Percentiles rank a stretch among this genome's conserved stretches.
Evolutionary conservation across 2,329 filamentous ascomycete genomes (phyloP).

Genomic region (Fusarium brachygibbosum): DNA sequence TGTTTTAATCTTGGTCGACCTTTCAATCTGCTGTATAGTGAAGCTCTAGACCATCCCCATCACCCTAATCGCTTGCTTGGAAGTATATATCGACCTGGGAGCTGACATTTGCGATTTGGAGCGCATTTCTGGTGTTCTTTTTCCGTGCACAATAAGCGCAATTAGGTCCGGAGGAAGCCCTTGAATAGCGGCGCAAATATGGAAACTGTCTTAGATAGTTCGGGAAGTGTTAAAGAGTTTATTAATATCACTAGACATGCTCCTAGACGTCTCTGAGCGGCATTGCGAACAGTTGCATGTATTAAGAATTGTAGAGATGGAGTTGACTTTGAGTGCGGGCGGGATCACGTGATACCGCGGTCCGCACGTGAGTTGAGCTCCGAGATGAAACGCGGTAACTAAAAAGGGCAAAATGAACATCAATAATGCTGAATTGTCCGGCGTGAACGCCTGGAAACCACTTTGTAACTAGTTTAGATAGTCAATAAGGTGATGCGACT

Average conservation of each 20-base stretch:
- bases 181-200: slow-evolving; percentile 12
- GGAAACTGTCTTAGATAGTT: slow-evolving; percentile 31
- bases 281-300: slow-evolving; percentile 7
- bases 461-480: neutral
- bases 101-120: slow-evolving; percentile 19
- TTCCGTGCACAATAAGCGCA: slow-evolving; percentile 18
- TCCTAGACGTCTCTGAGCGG: slow-evolving; percentile 12
- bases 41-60: too few relatives aligned
- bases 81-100: neutral
- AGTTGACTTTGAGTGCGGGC: slow-evolving; percentile 7
- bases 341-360: slow-evolving; percentile 42
- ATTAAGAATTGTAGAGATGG: slow-evolving; percentile 14
- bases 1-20: neutral
- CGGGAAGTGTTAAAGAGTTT: neutral
- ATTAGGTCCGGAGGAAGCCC: slow-evolving; percentile 2
- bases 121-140: slow-evolving; percentile 21
- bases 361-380: slow-evolving; percentile 16
- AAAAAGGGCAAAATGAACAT: neutral
- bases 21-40: neutral
- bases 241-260: neutral
- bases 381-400: slow-evolving; percentile 23
- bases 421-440: slow-evolving; percentile 21
- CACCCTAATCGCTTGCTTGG: neutral
- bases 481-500: neutral
- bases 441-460: neutral